Base-by-base conservation (phyloP, 306 rosid species). In the Adenanthera pavonina region DNA sequence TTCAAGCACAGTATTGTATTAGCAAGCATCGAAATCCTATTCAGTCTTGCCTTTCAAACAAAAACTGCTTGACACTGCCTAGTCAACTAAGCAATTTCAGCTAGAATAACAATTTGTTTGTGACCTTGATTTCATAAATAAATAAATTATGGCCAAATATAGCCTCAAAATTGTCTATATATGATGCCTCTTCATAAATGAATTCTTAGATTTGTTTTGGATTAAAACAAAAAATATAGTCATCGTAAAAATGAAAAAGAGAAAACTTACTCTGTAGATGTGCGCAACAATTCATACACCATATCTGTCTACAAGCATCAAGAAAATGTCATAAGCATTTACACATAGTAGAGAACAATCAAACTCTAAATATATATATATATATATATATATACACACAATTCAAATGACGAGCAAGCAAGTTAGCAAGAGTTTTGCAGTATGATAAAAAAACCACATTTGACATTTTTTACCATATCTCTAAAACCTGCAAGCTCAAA, bases 201-300 rank as follows among this genome's bases (percentile, higher is more conserved):
- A 83, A 73, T 59, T 60, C 20, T 3, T 20, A 62, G 8, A 75
- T 43, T 40, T 47, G 51, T 33, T 51, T 62, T 41, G 15, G 41
- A 47, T 77, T 51, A 53, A 69, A 35, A 10, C 3, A 36, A 52
- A 76, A 75, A 8, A 35, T 8, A 3, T 19, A 47, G 40, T 19
- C 73, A 60, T 38, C 69, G 43, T 36, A 51, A 34, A 36, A 65
- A 79, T 36, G 49, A 53, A 59, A 57, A 20, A 79, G 44, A 72
- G 67, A 84, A 80, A 62, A 69, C 97, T 72, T 95, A 95, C 99
- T 95, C 99, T 70, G 98, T 95, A 38, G 99, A 86, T 41, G 98
- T 92, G 74, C 99, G 97, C 88, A 95, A 79, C 90, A 95, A 88
- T 77, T 95, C 99, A 69, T 95, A 95, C 38, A 95, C 99, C 98